Evolutionary conservation across 371 early-diverging fungal species (phyloP), one percentile per base, ranked within the genome.

Genomic region (Racocetra persica): DNA sequence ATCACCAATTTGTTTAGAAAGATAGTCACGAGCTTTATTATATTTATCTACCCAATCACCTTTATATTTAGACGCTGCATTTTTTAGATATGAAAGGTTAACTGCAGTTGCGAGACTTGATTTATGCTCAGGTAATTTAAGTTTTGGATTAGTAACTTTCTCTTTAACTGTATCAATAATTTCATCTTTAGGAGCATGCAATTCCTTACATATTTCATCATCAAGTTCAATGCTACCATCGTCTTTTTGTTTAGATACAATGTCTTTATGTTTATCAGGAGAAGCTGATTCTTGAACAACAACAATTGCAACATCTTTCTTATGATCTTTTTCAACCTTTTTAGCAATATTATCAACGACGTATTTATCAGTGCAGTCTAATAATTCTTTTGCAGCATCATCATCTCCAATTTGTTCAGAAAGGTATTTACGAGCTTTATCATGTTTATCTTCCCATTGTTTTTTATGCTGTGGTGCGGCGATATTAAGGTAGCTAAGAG

Each of bases 241-340:
- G 32, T 32, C 32, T 32, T 32, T 32, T 20, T 32, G 32, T 32
- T 32, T 32, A 32, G 32, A 32, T 32, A 32, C 32, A 32, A 32
- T 32, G 1, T 32, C 32, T 32, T 32, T 4, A 32, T 32, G 32
- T 32, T 32, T 32, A 32, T 32, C 32, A 2, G 32, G 32, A 32
- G 32, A 32, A 32, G 32, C 32, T 32, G 32, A 32, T 32, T 32
- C 32, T 32, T 32, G 32, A 32, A 32, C 4, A 32, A 73, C 52
- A 11, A 54, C 28, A 18, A 51, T 24, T 10, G 32, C 32, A 2
- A 4, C 32, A 2, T 32, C 32, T 32, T 32, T 32, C 54, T 73
- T 73, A 51, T 73, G 41, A 26, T 73, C 73, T 63, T 63, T 63
- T 16, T 51, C 24, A 51, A 54, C 73, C 26, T 73, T 73, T 73